Percentiles rank a stretch among this genome's conserved stretches.
These are phyloP conservation scores for Adansonia gregorii DNA, from an alignment of 441 rosid species.

Conservation along the genomic window DNA sequence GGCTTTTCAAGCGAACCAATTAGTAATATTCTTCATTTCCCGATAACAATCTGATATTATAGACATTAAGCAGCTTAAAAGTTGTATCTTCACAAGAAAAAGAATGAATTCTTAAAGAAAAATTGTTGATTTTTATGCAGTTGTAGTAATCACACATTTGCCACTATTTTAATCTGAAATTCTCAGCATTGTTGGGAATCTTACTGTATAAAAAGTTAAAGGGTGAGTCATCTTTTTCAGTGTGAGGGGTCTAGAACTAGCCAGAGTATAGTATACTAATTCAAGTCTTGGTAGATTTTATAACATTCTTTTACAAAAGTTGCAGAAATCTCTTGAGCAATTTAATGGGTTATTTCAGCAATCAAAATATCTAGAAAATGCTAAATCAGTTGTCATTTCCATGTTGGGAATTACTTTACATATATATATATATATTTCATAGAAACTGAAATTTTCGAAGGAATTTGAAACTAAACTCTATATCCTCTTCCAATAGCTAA, in stretches of 20 bases:
- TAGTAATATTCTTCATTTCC: background rate
- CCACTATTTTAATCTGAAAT: background rate
- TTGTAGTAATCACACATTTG: background rate
- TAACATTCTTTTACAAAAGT: background rate
- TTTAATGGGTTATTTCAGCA: background rate
- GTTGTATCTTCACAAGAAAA: too few species aligned
- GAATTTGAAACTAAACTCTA: background rate
- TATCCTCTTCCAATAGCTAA: background rate
- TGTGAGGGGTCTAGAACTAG: background rate
- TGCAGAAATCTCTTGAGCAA: background rate
- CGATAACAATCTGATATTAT: background rate
- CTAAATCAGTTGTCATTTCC: background rate
- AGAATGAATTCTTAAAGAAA: background rate
- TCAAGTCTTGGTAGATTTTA: background rate
- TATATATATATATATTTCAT: background rate
- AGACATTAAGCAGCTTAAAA: too few species aligned
- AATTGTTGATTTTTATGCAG: background rate
- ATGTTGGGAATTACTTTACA: background rate
- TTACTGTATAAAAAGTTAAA: background rate
- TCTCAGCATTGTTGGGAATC: background rate
- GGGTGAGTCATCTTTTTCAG: background rate
- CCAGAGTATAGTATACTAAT: background rate
- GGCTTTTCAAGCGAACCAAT: background rate
- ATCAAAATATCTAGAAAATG: conserved; percentile 1
- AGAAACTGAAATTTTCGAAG: background rate